Base-by-base conservation (phyloP, 1,139 yeast genomes). In the Sugiyamaella xylanicola region DNA sequence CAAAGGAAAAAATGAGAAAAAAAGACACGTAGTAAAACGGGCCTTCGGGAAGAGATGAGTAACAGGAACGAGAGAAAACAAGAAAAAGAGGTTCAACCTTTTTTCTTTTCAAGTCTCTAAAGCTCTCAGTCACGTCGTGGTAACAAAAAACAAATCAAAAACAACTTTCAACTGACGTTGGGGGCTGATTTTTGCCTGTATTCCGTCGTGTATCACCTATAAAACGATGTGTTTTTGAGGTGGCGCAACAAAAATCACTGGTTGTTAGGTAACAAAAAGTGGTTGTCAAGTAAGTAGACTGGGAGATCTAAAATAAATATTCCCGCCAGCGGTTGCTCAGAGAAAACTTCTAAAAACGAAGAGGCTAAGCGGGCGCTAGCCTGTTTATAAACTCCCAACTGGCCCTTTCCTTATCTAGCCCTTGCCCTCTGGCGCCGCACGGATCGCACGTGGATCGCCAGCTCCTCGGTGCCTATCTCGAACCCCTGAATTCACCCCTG, bases 331-430 rank as follows among this genome's bases (percentile, higher is more conserved):
- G 44, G 44, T 41, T 41, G 29, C 29, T 41, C 37, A 32, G 37
- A 32, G 29, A 25, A 25, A 25, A 25, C 8, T 39, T 15, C 19
- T 4, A 42, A 42, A 43, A 15, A 27, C 4, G 4, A 25, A 17
- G 19, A 25, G 20, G 47, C 37, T 43, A 43, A 16, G 35, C 35
- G 47, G 47, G 37, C 17, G 16, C 20, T 16, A 17, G 16, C 37
- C 47, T 13, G 21, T 17, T 43, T 43, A 43, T 46, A 46, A 46
- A 46, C 41, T 36, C 50, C 50, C 50, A 46, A 36, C 20, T 25
- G 35, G 29, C 35, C 21, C 4, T 8, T 4, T 9, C 29, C 3
- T 11, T 15, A 36, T 27, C 37, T 32, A 32, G 19, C 42, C 41
- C 42, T 16, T 20, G 22, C 43, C 50, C 50, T 7, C 21, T 2